Evolutionary conservation across 2,329 filamentous ascomycete species (phyloP).

Genomic region (Neopestalotiopsis clavispora): DNA sequence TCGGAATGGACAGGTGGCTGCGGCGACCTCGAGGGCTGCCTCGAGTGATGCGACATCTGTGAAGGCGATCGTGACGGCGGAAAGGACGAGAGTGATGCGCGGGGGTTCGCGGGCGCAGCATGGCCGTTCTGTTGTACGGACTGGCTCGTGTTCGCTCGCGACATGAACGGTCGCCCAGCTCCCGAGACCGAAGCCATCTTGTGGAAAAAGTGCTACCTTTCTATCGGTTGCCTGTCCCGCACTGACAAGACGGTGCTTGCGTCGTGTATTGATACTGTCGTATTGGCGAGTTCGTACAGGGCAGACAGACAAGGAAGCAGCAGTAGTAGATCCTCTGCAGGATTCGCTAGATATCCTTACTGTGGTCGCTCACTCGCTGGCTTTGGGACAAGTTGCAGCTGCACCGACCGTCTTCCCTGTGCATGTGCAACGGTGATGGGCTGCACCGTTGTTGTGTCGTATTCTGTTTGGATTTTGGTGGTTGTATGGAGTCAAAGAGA

Average conservation of each 20-base stretch:
- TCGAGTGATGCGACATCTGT: slow-evolving; percentile 59
- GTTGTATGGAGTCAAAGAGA: slow-evolving; percentile 1
- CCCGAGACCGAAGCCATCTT: slow-evolving; percentile 47
- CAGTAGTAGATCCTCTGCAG: slow-evolving; percentile 6
- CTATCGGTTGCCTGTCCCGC: slow-evolving; percentile 7
- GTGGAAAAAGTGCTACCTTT: not conserved
- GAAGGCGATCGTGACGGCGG: slow-evolving; percentile 62
- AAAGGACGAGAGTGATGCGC: slow-evolving; percentile 69
- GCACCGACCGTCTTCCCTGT: not conserved
- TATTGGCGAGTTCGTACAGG: not conserved
- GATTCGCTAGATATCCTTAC: not conserved
- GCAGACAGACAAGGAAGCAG: not conserved
- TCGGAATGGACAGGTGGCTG: slow-evolving; percentile 54
- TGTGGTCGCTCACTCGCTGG: not conserved
- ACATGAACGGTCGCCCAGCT: slow-evolving; percentile 44
- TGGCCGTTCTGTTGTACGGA: slow-evolving; percentile 37
- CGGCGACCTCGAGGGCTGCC: slow-evolving; percentile 57
- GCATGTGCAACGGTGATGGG: slow-evolving; percentile 5
- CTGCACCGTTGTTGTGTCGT: slow-evolving; percentile 1
- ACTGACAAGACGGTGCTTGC: slow-evolving; percentile 3
- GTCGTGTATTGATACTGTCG: slow-evolving; percentile 13
- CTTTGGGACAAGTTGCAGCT: not conserved
- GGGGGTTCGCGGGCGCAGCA: slow-evolving; percentile 38
- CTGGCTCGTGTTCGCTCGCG: slow-evolving; percentile 44
- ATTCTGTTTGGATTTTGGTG: not conserved